Percentiles rank a stretch among this genome's conserved stretches.
phyloP scores from a whole-genome alignment of 2,329 filamentous ascomycete genomes.

The Neopestalotiopsis clavispora region DNA sequence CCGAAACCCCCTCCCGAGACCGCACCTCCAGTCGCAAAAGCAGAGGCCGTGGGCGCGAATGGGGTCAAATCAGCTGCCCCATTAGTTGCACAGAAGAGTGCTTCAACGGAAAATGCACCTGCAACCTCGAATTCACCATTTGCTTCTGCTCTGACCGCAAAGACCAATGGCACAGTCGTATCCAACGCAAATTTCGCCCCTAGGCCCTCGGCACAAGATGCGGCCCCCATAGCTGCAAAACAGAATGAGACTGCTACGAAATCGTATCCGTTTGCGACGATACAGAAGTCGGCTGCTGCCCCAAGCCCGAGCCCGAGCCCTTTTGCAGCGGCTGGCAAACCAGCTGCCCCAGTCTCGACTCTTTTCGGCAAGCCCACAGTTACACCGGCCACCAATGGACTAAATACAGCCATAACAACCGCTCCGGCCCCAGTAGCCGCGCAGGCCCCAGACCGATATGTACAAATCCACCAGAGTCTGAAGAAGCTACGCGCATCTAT shows the following conservation, averaged over 20 bases:
- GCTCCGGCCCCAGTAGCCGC: constrained; percentile 13
- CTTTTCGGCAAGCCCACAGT: constrained; percentile 10
- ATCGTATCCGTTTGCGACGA: constrained; percentile 2
- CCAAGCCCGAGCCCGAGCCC: not conserved
- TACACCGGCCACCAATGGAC: constrained; percentile 24
- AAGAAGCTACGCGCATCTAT: constrained; percentile 60
- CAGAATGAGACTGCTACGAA: not conserved
- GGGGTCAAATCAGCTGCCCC: not conserved
- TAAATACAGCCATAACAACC: constrained; percentile 17
- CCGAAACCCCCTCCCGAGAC: constrained; percentile 39
- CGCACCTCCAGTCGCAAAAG: constrained; percentile 21
- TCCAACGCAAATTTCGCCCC: not conserved
- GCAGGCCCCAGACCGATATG: constrained; percentile 46
- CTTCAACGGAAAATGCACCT: not conserved
- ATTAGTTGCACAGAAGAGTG: not conserved
- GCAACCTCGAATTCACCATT: not conserved
- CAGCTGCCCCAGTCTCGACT: constrained; percentile 15
- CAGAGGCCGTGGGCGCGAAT: not conserved
- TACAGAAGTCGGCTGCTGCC: not conserved
- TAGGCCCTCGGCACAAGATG: not conserved
- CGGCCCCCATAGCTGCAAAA: not conserved
- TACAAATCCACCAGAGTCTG: constrained; percentile 69
- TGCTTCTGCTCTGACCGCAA: not conserved
- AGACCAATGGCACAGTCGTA: not conserved
- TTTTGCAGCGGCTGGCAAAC: constrained; percentile 17